Base-by-base conservation (phyloP, 129 eudicot species). In the Deinandra increscens region DNA sequence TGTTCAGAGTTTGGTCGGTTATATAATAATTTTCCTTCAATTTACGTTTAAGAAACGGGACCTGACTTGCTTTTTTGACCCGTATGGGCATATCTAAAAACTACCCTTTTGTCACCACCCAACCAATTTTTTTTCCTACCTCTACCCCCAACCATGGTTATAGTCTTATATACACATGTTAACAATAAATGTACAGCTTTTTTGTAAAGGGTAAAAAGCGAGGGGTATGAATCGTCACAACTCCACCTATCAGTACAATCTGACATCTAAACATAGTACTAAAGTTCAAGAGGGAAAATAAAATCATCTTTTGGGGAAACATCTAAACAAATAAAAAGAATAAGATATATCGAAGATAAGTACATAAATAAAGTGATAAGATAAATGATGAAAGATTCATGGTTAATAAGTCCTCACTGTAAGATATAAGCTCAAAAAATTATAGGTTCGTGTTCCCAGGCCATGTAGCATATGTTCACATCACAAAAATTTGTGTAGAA, bases 1-100 rank as follows among this genome's bases (percentile, higher is more conserved):
- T 9, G 31, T 46, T 70, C 19, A 49, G 20, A 17, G 77, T 46
- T 72, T 36, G 70, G 22, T 62, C n/a, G 11, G 8, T 50, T 34
- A 13, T 48, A 19, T n/a, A 48, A 19, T n/a, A 48, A 11, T 62
- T 73, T 73, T 10, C 0, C 59, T 14, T 26, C 20, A 2, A 34
- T 68, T 37, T 29, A 26, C n/a, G n/a, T n/a, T n/a, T n/a, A n/a
- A n/a, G n/a, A n/a, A n/a, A n/a, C n/a, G n/a, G n/a, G n/a, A n/a
- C n/a, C 9, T 33, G 43, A 33, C 22, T 33, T 12, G 0, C 7
- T 9, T 56, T 59, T 59, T 59, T 59, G 64, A 59, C 42, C 42
- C 41, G 6, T 4, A 36, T 36, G 39, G 39, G 5, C 6, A 8
- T 36, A 23, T 54, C 37, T 54, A 54, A 60, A 37, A 36, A 19